A percentile compares a stretch with the other conserved stretches of the same genome.
These are phyloP conservation scores for Hypoxylon intermedium DNA, from an alignment of 495 filamentous ascomycete species.

Conservation along the genomic window DNA sequence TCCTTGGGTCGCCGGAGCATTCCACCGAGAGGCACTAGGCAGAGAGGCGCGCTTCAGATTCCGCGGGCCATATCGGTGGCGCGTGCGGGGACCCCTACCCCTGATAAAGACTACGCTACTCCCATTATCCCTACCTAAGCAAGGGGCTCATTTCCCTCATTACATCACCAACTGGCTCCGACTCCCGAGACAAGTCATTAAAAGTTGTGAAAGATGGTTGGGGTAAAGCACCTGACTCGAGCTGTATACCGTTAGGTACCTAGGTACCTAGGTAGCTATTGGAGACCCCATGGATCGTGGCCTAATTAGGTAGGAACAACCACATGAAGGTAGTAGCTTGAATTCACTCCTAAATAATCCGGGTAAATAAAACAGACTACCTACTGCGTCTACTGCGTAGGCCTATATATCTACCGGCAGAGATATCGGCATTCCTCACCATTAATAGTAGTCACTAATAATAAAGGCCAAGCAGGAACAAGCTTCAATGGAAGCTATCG, in stretches of 20 bases:
- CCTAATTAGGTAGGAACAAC: not conserved
- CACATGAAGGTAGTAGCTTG: not conserved
- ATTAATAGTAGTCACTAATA: too few species aligned
- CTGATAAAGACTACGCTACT: not conserved
- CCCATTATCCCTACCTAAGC: conserved; percentile 15
- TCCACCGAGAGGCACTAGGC: conserved; percentile 25
- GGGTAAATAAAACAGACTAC: not conserved
- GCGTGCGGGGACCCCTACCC: conserved; percentile 18
- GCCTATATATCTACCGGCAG: too few species aligned
- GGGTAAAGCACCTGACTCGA: too few species aligned
- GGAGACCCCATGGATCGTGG: not conserved
- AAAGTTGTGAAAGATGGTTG: not conserved
- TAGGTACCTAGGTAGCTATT: not conserved
- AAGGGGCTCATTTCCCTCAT: conserved; percentile 3
- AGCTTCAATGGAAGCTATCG: too few species aligned
- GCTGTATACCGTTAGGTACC: too few species aligned
- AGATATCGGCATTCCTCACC: too few species aligned
- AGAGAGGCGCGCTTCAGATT: conserved; percentile 6
- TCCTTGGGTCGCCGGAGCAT: conserved; percentile 12
- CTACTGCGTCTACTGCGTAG: too few species aligned
- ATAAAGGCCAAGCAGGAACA: too few species aligned
- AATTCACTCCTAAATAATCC: not conserved
- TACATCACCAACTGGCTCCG: conserved; percentile 18
- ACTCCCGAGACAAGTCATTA: conserved; percentile 8
- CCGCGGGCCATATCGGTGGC: conserved; percentile 20